Evolutionary conservation across 139 green algal genomes (phyloP).

Genomic region (Haematococcus lacustris): DNA sequence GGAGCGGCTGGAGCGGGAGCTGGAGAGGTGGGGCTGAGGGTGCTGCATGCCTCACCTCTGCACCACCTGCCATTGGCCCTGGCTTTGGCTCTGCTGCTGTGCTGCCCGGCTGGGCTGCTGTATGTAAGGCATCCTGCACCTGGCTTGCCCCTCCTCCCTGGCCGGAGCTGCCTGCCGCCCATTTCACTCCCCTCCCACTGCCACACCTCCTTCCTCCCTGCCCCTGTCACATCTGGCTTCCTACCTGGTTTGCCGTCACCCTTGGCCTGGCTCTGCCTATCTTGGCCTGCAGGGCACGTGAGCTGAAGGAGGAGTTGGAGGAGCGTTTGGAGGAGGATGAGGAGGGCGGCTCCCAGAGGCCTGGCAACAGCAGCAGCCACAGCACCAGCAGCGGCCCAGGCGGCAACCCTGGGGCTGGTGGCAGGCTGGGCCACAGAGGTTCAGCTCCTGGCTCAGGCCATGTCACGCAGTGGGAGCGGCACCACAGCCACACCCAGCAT

Average conservation of each 20-base stretch:
- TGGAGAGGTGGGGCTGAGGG: conserved; percentile 35
- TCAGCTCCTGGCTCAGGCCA: too few species aligned
- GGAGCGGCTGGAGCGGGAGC: conserved; percentile 75
- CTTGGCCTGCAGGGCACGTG: conserved; percentile 11
- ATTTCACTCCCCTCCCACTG: too few species aligned
- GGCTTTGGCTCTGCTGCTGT: background rate
- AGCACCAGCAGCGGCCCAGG: background rate
- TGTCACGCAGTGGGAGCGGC: conserved; percentile 1
- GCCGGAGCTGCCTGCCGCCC: too few species aligned
- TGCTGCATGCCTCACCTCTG: background rate
- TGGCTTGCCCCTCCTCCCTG: too few species aligned
- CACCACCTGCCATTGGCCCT: background rate
- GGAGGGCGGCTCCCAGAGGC: background rate
- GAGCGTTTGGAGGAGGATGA: conserved; percentile 24
- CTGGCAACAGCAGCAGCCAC: background rate
- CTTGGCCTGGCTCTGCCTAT: background rate
- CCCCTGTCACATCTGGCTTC: too few species aligned
- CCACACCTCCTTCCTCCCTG: too few species aligned
- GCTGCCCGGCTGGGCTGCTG: too few species aligned
- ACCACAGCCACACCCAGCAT: background rate
- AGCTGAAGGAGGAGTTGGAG: conserved; percentile 36
- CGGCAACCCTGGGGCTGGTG: too few species aligned
- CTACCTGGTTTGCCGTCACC: background rate
- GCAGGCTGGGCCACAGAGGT: too few species aligned
- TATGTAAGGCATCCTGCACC: too few species aligned